Conservation (phyloP, 2,329 filamentous ascomycete species). For the Monilinia fructicola region DNA sequence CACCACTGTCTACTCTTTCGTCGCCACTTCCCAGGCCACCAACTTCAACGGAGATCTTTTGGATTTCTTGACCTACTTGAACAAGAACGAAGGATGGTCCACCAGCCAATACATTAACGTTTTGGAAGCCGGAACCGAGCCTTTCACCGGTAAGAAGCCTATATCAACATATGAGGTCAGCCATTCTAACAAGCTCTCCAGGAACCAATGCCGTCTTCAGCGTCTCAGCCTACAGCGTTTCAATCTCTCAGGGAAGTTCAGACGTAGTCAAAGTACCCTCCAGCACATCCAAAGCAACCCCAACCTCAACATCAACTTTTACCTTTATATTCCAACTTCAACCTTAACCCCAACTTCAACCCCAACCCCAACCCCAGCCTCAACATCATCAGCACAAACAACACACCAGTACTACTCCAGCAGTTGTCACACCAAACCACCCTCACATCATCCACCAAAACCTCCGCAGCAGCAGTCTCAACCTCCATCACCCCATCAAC, state of each 20-base stretch:
- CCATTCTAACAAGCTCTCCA: not conserved
- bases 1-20: constrained; percentile 62
- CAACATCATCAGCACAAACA: not conserved
- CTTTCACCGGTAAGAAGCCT: constrained; percentile 46
- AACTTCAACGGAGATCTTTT: constrained; percentile 58
- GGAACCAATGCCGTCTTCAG: constrained; percentile 15
- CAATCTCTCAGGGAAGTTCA: constrained; percentile 7
- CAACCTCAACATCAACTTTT: not conserved
- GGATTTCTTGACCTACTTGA: constrained; percentile 58
- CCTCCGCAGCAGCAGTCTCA: not conserved
- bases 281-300: not conserved
- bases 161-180: no score
- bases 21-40: constrained; percentile 47
- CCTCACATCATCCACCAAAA: not conserved
- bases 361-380: not conserved
- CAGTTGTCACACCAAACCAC: not conserved
- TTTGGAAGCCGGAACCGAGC: constrained; percentile 56
- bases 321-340: no score
- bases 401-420: not conserved
- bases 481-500: not conserved
- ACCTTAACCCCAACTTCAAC: no score
- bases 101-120: constrained; percentile 53
- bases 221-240: constrained; percentile 18
- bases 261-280: not conserved
- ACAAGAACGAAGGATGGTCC: constrained; percentile 48